Base-by-base conservation (phyloP, 2,329 filamentous ascomycete species). In the Rhynchosporium graminicola region DNA sequence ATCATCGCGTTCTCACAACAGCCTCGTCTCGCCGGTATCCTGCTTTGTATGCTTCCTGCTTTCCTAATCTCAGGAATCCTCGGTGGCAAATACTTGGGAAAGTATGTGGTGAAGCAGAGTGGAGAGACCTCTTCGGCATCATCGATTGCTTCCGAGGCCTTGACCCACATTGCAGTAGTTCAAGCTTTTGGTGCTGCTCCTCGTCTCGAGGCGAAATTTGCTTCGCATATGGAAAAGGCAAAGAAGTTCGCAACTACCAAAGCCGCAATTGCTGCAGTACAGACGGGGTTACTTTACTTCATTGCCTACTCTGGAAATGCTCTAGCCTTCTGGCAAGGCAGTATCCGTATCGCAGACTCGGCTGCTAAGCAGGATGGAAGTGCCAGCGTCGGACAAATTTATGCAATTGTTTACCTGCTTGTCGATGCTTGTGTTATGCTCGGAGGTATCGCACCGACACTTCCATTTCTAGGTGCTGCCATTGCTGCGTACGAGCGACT, bases 261-360 rank as follows among this genome's bases (percentile, higher is more conserved):
- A 67, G 77, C 81, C 1, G 72, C 78, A 0, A 76, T 77, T 0
- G 75, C 78, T 51, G 82, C 79, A 8, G 74, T 81, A 0, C 81
- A 83, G 68, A 75, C 79, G 20, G 82, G 82, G 28, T 70, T 80
- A 12, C 71, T 85, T 10, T 61, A 55, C 51, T 61, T 61, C n/a
- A 48, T 61, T 29, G 59, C 59, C 36, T 61, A 61, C 20, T 78
- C 80, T 2, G 82, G 80, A 2, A 85, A 85, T 70, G 82, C 80
- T 9, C 72, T 86, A 5, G 83, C 83, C 0, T 86, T 84, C 68
- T 86, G 82, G 81, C 79, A 83, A 69, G 83, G 83, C 59, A 82
- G 80, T 64, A 76, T 74, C 36, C 76, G 75, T 13, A 80, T 86
- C 48, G 81, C 82, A 9, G 71, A 75, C 3, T 57, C 68, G 3